These are phyloP conservation scores for Omphalotus guepiniiformis DNA, from an alignment of 768 basidiomycete genomes.

Conservation along the genomic window DNA sequence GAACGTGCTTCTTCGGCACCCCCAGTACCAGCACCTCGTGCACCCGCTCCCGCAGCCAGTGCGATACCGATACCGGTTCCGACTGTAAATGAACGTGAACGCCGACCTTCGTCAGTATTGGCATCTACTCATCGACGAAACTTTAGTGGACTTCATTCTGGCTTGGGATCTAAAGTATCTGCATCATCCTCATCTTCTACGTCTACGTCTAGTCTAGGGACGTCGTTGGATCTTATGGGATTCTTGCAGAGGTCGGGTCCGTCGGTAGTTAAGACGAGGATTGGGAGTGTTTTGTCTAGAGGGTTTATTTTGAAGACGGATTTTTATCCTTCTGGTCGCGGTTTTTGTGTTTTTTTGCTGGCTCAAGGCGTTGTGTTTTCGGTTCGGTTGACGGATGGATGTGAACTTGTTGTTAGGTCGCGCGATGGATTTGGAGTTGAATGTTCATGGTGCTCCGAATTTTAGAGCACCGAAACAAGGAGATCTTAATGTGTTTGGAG, in stretches of 20 bases:
- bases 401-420: constrained; percentile 47
- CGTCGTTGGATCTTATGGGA: constrained; percentile 56
- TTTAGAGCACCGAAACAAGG: constrained; percentile 80
- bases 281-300: constrained; percentile 78
- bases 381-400: background rate
- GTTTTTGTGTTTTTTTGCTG: constrained; percentile 14
- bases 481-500: constrained; percentile 88
- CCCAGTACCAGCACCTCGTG: background rate
- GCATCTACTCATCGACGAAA: background rate
- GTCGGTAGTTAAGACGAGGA: constrained; percentile 77
- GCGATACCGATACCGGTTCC: no score
- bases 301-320: constrained; percentile 96
- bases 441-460: constrained; percentile 93
- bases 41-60: background rate
- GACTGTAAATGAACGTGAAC: background rate
- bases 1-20: constrained; percentile 2
- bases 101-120: background rate
- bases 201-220: constrained; percentile 2
- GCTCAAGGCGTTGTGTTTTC: background rate
- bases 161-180: no score
- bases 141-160: no score
- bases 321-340: constrained; percentile 79
- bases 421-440: constrained; percentile 86
- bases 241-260: constrained; percentile 62
- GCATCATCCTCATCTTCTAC: background rate